Evolutionary conservation across 352 stramenopile genomes (phyloP).

Genomic region (Globisporangium paroecandrum): DNA sequence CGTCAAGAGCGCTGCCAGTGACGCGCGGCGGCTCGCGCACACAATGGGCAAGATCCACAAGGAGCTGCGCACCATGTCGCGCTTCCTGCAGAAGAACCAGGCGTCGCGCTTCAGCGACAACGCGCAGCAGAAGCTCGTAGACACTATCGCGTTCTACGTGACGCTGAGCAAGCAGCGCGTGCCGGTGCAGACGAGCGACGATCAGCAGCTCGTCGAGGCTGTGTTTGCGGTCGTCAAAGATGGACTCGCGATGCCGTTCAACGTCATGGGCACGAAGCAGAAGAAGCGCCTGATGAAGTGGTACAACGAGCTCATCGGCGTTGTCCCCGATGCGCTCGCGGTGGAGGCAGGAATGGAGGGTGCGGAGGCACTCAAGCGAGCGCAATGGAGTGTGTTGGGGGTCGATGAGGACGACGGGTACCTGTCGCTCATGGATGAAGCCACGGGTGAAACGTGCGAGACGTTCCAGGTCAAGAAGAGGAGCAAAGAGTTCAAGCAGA

Average conservation of each 20-base stretch:
- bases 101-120: slow-evolving; percentile 68
- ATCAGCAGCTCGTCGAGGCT: slow-evolving; percentile 48
- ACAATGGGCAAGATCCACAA: slow-evolving; percentile 58
- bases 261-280: slow-evolving; percentile 74
- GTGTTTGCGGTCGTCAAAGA: slow-evolving; percentile 76
- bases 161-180: slow-evolving; percentile 46
- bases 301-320: slow-evolving; percentile 78
- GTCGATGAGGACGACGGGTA: slow-evolving; percentile 70
- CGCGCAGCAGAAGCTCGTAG: slow-evolving; percentile 78
- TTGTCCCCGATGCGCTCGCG: slow-evolving; percentile 39
- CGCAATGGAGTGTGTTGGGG: slow-evolving; percentile 66
- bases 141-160: slow-evolving; percentile 68
- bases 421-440: slow-evolving; percentile 60
- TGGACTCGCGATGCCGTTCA: slow-evolving; percentile 80
- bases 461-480: slow-evolving; percentile 69
- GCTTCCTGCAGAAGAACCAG: slow-evolving; percentile 80
- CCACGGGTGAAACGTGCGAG: slow-evolving; percentile 66
- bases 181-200: slow-evolving; percentile 16
- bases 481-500: slow-evolving; percentile 62
- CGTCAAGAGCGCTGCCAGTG: slow-evolving; percentile 21
- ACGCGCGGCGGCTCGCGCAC: slow-evolving; percentile 25
- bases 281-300: slow-evolving; percentile 83
- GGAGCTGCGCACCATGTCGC: slow-evolving; percentile 68
- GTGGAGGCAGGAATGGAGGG: slow-evolving; percentile 21
- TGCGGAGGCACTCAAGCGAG: slow-evolving; percentile 7